Percentiles rank a stretch among this genome's conserved stretches.
Evolutionary conservation across 345 rosid species (phyloP).

Genomic region (Pugionium dolabratum): DNA sequence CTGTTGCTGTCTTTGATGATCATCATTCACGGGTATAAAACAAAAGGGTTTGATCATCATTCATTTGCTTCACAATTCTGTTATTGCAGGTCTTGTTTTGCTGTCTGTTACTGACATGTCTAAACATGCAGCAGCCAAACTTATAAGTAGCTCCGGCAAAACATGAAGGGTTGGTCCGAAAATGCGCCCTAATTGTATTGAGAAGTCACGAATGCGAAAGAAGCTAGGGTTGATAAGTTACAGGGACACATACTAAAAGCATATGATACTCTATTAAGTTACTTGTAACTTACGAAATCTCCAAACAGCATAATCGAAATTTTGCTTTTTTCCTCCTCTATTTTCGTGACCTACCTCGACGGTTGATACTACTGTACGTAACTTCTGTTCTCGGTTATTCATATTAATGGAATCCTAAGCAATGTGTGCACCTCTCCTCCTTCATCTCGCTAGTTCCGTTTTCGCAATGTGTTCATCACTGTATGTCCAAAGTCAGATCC

Average conservation of each 20-base stretch:
- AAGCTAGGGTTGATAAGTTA: constrained; percentile 23
- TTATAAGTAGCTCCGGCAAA: constrained; percentile 26
- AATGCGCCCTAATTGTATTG: background rate
- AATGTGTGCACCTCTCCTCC: background rate
- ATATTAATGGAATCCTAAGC: background rate
- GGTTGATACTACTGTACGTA: background rate
- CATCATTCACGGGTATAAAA: constrained; percentile 49
- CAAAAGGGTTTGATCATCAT: constrained; percentile 11
- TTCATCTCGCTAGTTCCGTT: no score
- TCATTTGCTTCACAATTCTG: constrained; percentile 1
- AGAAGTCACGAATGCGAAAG: constrained; percentile 11
- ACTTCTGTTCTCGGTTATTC: background rate
- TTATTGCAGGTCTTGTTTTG: constrained; percentile 17
- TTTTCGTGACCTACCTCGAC: constrained; percentile 1
- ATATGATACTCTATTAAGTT: constrained; percentile 14
- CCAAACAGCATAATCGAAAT: constrained; percentile 9
- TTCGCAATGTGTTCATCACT: no score
- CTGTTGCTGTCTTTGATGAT: constrained; percentile 52
- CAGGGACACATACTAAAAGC: constrained; percentile 13
- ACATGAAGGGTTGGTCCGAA: background rate
- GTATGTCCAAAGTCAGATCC: no score
- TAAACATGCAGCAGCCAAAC: constrained; percentile 42
- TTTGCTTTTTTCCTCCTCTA: background rate
- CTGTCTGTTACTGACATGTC: constrained; percentile 9
- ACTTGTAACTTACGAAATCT: constrained; percentile 27